Evolutionary conservation across 306 rosid genomes (phyloP).

Genomic region (Senna tora): DNA sequence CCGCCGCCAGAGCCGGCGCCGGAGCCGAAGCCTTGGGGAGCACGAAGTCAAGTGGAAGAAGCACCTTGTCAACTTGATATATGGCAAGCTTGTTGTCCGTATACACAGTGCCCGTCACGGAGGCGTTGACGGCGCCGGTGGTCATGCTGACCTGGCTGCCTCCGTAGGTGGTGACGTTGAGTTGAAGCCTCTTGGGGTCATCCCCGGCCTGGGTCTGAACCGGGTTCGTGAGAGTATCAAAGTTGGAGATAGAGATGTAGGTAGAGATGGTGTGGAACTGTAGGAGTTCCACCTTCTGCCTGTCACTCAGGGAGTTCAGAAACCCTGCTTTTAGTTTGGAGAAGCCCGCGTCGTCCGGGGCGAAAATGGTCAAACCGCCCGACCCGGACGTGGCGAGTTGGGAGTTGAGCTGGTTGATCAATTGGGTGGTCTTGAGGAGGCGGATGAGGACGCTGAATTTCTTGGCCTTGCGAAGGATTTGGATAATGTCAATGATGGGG

Average conservation of each 20-base stretch:
- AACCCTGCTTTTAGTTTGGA: conserved; percentile 51
- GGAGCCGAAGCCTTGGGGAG: conserved; percentile 46
- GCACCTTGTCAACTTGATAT: conserved; percentile 53
- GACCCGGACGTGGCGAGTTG: conserved; percentile 46
- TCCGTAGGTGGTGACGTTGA: conserved; percentile 46
- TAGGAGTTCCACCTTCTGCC: conserved; percentile 53
- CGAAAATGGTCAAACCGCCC: conserved; percentile 49
- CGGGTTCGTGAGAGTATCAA: conserved; percentile 61
- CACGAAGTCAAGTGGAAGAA: conserved; percentile 53
- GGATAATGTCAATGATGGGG: conserved; percentile 27
- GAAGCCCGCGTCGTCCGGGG: conserved; percentile 50
- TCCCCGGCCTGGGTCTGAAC: conserved; percentile 61
- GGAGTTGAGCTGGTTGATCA: conserved; percentile 40
- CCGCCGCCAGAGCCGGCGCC: conserved; percentile 38
- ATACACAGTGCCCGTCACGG: conserved; percentile 49
- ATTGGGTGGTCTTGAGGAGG: conserved; percentile 48
- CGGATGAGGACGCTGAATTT: conserved; percentile 49
- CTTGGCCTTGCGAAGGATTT: conserved; percentile 50
- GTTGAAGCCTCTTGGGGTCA: conserved; percentile 42
- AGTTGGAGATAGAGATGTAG: conserved; percentile 41
- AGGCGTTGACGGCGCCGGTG: conserved; percentile 53
- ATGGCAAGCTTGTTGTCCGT: conserved; percentile 48
- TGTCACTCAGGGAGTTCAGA: conserved; percentile 43
- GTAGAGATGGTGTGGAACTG: conserved; percentile 49
- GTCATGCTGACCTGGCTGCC: conserved; percentile 52